Conservation (phyloP, 106 monocot genomes). For the Hemerocallis citrina region DNA sequence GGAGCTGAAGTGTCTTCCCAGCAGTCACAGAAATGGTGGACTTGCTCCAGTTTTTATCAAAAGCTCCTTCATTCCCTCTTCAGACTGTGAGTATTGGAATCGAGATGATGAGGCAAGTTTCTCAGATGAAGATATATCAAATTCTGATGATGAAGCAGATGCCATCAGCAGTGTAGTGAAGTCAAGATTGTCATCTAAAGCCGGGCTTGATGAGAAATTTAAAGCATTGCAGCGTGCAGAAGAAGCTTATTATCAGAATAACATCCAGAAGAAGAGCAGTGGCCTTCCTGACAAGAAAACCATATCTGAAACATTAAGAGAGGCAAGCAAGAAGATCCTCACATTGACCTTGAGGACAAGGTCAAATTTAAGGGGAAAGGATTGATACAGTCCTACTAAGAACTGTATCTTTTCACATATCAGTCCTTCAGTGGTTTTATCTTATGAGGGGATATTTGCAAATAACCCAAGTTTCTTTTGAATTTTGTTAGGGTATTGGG, state of each 20-base stretch:
- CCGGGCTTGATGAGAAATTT: slow-evolving; percentile 35
- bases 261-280: slow-evolving; percentile 31
- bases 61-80: slow-evolving; percentile 31
- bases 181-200: slow-evolving; percentile 44
- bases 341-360: too few relatives aligned
- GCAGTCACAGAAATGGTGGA: slow-evolving; percentile 26
- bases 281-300: slow-evolving; percentile 33
- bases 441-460: too few relatives aligned
- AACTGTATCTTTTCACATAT: too few relatives aligned
- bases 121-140: slow-evolving; percentile 81
- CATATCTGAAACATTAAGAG: slow-evolving; percentile 62
- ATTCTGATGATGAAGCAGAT: slow-evolving; percentile 70
- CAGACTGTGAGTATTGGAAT: slow-evolving; percentile 81
- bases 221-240: slow-evolving; percentile 64
- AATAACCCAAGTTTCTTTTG: too few relatives aligned
- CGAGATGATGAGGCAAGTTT: slow-evolving; percentile 51
- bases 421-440: too few relatives aligned
- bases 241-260: slow-evolving; percentile 51
- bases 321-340: slow-evolving; percentile 48
- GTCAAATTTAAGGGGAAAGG: too few relatives aligned
- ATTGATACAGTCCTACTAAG: too few relatives aligned
- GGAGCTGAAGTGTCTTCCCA: slow-evolving; percentile 36
- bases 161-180: slow-evolving; percentile 9
- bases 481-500: too few relatives aligned
- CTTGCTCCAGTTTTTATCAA: slow-evolving; percentile 38